phyloP scores from a whole-genome alignment of 768 basidiomycete genomes.

The Lentinula aciculospora region DNA sequence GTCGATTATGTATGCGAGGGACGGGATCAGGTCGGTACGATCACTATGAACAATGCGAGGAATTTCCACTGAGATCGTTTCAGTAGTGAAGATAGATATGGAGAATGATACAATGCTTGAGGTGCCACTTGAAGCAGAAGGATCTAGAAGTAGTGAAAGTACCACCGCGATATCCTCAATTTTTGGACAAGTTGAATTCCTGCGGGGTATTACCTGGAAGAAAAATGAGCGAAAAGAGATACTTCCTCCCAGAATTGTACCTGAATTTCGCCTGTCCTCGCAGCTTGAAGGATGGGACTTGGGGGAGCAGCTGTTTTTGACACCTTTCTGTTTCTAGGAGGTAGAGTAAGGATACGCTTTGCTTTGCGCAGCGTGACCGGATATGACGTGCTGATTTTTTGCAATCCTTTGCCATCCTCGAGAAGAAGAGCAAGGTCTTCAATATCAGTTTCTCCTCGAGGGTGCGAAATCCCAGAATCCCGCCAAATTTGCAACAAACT shows the following conservation, averaged over 20 bases:
- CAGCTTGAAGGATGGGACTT: conserved; percentile 37
- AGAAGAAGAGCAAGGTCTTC: conserved; percentile 40
- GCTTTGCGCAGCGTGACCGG: conserved; percentile 34
- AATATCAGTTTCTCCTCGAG: conserved; percentile 31
- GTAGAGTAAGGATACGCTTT: conserved; percentile 32
- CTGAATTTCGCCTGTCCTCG: conserved; percentile 25
- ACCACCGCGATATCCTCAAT: conserved; percentile 39
- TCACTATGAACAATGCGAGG: conserved; percentile 18
- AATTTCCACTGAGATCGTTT: conserved; percentile 11
- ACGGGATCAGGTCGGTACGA: conserved; percentile 26
- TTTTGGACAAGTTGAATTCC: conserved; percentile 39
- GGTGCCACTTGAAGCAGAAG: conserved; percentile 21
- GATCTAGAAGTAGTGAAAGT: conserved; percentile 38
- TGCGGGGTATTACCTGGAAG: conserved; percentile 31
- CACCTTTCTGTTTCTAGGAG: conserved; percentile 16
- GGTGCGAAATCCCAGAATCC: conserved; percentile 2
- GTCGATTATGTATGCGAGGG: conserved; percentile 30
- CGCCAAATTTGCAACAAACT: conserved; percentile 27
- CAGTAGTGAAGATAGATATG: conserved; percentile 24
- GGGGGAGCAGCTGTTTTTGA: not conserved
- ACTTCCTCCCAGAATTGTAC: conserved; percentile 13
- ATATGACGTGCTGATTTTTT: conserved; percentile 22
- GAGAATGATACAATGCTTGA: conserved; percentile 29
- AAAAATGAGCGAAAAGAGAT: conserved; percentile 3
- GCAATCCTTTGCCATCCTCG: conserved; percentile 19